phyloP scores from a whole-genome alignment of 2,329 filamentous ascomycete species.

The Pseudogymnoascus sp. region DNA sequence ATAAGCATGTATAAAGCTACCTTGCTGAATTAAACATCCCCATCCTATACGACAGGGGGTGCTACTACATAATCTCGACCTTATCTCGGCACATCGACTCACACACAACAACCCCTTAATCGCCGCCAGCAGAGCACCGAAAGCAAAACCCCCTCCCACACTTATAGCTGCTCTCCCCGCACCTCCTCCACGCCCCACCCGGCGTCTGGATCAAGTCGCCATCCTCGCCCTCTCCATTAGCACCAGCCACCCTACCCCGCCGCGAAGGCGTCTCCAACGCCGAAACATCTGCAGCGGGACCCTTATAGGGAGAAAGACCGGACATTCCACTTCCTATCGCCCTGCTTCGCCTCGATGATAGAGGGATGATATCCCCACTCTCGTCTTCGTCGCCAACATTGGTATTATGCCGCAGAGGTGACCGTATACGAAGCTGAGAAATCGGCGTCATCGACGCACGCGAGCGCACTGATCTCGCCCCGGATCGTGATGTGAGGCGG shows the following conservation, averaged over 20 bases:
- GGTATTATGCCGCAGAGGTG: neutral
- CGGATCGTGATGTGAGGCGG: neutral
- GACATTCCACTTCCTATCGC: slow-evolving; percentile 19
- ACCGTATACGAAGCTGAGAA: neutral
- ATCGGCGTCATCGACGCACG: neutral
- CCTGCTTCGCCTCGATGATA: slow-evolving; percentile 16
- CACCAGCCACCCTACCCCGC: neutral
- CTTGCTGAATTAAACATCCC: neutral
- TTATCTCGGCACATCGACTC: neutral
- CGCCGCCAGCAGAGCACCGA: slow-evolving; percentile 32
- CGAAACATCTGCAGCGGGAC: neutral
- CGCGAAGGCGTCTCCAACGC: neutral
- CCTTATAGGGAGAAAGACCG: neutral
- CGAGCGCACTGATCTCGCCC: neutral
- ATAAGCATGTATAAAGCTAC: neutral
- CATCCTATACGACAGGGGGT: neutral
- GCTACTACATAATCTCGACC: neutral
- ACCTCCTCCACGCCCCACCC: slow-evolving; percentile 42
- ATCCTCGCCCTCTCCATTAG: neutral
- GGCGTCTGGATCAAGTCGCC: slow-evolving; percentile 36
- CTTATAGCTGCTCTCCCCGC: slow-evolving; percentile 47
- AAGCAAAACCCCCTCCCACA: slow-evolving; percentile 56
- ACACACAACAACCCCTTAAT: neutral
- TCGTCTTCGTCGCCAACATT: neutral
- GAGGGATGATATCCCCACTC: neutral